Base-by-base conservation (phyloP, 2,329 filamentous ascomycete species). In the Lasiodiplodia hormozganensis region DNA sequence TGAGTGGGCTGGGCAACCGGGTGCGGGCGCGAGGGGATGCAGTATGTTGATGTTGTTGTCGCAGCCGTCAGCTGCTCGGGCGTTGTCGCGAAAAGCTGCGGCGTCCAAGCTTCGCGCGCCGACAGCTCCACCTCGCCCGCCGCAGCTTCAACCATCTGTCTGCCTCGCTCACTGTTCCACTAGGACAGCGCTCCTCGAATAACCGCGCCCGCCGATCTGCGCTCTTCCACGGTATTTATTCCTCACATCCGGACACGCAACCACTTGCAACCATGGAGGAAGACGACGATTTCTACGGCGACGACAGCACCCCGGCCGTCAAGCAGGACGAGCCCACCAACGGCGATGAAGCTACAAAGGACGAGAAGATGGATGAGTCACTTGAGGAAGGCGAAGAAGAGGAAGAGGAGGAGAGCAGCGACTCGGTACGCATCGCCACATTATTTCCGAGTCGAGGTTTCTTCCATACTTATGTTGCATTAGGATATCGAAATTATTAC, bases 401-500 rank as follows among this genome's bases (percentile, higher is more conserved):
- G n/a, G 79, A 82, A 66, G 81, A 83, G 18, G 79, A 47, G n/a
- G 43, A 82, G 69, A 83, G 73, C 36, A 72, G 77, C 70, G 81
- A 82, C 67, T 82, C 80, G 28, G 80, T 82, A 78, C 38, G 57
- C 53, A 12, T 25, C 49, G 31, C 40, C 21, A 58, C 69, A 77
- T 23, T 73, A 73, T 18, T 38, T 65, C 49, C 21, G 14, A 16
- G 28, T 14, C 16, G 4, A 52, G 60, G 43, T 7, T 10, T 7
- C 28, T 5, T 23, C 1, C 5, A 23, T 36, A 69, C 74, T 79
- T 68, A 78, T 73, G 66, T 34, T 21, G 14, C 43, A 5, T 5
- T 70, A 85, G 83, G 84, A 86, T 70, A 80, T 86, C 65, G 83
- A 86, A 68, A 85, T 86, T 72, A 85, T 85, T 65, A 82, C 84